These are phyloP conservation scores for Mycena amicta DNA, from an alignment of 768 basidiomycete genomes.

Conservation along the genomic window DNA sequence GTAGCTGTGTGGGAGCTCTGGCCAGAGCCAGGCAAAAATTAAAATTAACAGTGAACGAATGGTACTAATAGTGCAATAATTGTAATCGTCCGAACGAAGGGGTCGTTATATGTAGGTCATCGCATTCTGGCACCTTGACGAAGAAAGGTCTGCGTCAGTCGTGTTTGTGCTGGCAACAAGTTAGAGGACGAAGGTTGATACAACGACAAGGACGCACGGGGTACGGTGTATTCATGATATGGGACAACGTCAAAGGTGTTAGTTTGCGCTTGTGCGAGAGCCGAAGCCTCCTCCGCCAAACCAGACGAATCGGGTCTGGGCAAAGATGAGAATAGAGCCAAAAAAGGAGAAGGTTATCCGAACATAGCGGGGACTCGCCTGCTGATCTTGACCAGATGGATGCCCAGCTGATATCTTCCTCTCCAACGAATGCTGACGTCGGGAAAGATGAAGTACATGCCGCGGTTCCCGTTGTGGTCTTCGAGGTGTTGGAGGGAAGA, in stretches of 20 bases:
- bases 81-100: slow-evolving; percentile 23
- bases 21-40: not conserved
- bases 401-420: slow-evolving; percentile 75
- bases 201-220: slow-evolving; percentile 67
- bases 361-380: slow-evolving; percentile 53
- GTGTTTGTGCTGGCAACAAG: slow-evolving; percentile 51
- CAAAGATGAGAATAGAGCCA: slow-evolving; percentile 16
- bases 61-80: not conserved
- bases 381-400: slow-evolving; percentile 73
- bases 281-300: slow-evolving; percentile 59
- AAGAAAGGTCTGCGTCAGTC: slow-evolving; percentile 53
- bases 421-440: slow-evolving; percentile 84
- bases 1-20: too few species aligned
- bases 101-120: slow-evolving; percentile 7
- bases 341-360: slow-evolving; percentile 12
- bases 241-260: slow-evolving; percentile 78
- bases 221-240: slow-evolving; percentile 74
- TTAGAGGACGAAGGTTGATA: too few species aligned
- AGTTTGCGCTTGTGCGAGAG: slow-evolving; percentile 74
- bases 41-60: slow-evolving; percentile 10
- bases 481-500: slow-evolving; percentile 79
- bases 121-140: slow-evolving; percentile 55
- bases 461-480: slow-evolving; percentile 77
- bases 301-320: slow-evolving; percentile 53
- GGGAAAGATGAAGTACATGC: slow-evolving; percentile 89